These are phyloP conservation scores for Penicillium bovifimosum DNA, from an alignment of 495 filamentous ascomycete species.

Conservation along the genomic window DNA sequence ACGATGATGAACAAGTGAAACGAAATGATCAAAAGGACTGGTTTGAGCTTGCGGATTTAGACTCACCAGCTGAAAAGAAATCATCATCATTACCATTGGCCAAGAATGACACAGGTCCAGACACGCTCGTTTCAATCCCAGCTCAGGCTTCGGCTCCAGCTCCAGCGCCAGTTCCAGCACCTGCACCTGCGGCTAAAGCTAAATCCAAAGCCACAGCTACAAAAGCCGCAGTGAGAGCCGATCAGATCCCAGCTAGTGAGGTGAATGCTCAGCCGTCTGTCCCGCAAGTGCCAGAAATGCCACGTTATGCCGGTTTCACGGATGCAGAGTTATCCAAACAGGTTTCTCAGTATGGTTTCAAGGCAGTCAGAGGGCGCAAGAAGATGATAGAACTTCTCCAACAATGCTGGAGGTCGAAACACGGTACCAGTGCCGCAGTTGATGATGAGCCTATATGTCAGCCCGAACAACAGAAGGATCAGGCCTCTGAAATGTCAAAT, in stretches of 20 bases:
- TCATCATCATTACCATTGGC: not conserved
- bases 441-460: not conserved
- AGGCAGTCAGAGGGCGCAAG: slow-evolving; percentile 61
- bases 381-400: slow-evolving; percentile 68
- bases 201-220: not conserved
- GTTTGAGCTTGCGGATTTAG: slow-evolving; percentile 32
- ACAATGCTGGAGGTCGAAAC: slow-evolving; percentile 63
- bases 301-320: slow-evolving; percentile 59
- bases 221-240: not conserved
- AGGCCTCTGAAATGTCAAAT: not conserved
- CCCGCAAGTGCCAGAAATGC: slow-evolving; percentile 33
- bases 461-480: not conserved
- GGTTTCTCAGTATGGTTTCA: slow-evolving; percentile 65
- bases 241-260: not conserved
- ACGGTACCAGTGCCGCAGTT: slow-evolving; percentile 12
- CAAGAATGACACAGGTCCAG: not conserved
- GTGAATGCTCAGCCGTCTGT: not conserved
- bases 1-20: not conserved
- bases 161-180: not conserved
- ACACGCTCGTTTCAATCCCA: not conserved
- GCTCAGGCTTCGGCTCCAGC: not conserved
- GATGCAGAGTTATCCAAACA: slow-evolving; percentile 59
- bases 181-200: not conserved
- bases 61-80: slow-evolving; percentile 11
- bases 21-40: slow-evolving; percentile 10